phyloP scores from a whole-genome alignment of 441 rosid species.

The Manihot esculenta region DNA sequence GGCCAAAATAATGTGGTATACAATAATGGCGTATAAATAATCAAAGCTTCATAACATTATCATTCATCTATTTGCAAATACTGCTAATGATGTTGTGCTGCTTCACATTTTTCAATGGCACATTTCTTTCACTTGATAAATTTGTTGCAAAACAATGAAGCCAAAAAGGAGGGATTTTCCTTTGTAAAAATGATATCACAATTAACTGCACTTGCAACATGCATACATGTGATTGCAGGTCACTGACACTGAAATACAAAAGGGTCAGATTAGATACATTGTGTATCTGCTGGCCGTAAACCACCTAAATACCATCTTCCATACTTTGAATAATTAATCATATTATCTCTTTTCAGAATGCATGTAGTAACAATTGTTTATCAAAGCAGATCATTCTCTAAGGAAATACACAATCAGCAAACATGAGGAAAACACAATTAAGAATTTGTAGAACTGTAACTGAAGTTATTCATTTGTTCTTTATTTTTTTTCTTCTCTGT shows the following conservation, averaged over 20 bases:
- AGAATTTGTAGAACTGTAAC: too few relatives aligned
- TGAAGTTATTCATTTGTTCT: too few relatives aligned
- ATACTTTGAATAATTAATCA: neutral
- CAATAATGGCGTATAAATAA: neutral
- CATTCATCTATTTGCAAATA: neutral
- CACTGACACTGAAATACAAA: neutral
- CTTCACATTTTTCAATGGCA: neutral
- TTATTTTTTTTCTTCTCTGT: too few relatives aligned
- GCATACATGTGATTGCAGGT: neutral
- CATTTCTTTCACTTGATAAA: neutral
- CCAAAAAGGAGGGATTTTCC: neutral
- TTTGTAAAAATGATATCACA: neutral
- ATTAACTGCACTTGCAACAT: neutral
- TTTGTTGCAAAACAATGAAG: neutral
- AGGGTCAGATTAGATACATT: neutral
- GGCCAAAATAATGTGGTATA: too few relatives aligned
- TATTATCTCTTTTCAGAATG: neutral
- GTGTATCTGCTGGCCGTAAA: neutral
- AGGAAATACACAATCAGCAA: neutral
- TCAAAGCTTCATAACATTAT: neutral
- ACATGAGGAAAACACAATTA: too few relatives aligned
- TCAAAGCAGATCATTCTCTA: conserved; percentile 10
- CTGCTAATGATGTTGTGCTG: neutral
- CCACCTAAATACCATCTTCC: neutral
- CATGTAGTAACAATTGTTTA: neutral